Percentiles rank a stretch among this genome's conserved stretches.
phyloP scores from a whole-genome alignment of 2,329 filamentous ascomycete species.

The Coniochaeta hoffmannii region DNA sequence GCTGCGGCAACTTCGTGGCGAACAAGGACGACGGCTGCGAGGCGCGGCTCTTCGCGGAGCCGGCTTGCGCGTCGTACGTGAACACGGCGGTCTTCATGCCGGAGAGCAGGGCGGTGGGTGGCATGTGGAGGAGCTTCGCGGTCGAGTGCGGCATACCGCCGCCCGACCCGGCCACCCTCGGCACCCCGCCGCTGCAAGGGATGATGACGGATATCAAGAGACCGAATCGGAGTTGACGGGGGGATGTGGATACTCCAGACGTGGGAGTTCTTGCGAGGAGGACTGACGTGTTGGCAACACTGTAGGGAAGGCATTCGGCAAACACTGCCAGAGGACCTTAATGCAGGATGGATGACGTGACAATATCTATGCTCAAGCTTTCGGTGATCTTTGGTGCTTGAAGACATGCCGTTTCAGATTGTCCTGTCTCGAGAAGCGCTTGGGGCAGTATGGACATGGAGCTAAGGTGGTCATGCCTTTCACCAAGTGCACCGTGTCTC shows the following conservation, averaged over 20 bases:
- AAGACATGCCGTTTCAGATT: not conserved
- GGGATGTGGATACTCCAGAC: not conserved
- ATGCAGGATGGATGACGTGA: not conserved
- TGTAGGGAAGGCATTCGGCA: no score
- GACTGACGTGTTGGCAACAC: no score
- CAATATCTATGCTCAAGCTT: not conserved
- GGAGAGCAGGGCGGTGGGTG: conserved; percentile 24
- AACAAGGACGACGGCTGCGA: conserved; percentile 29
- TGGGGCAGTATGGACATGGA: not conserved
- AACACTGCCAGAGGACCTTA: no score
- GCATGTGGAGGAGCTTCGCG: conserved; percentile 25
- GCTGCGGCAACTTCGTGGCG: conserved; percentile 27
- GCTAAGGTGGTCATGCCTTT: not conserved
- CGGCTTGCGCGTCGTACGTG: conserved; percentile 22
- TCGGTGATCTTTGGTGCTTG: not conserved
- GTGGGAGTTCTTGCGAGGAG: not conserved
- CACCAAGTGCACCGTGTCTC: not conserved
- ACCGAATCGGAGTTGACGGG: not conserved
- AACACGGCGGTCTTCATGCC: conserved; percentile 29
- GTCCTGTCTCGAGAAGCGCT: not conserved
- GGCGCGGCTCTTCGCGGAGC: conserved; percentile 27
- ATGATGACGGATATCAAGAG: conserved; percentile 12
- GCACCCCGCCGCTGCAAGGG: conserved; percentile 16
- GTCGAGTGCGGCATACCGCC: conserved; percentile 24
- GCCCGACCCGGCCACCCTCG: conserved; percentile 15